These are phyloP conservation scores for Geotrichum australiense DNA, from an alignment of 1,139 yeast genomes.

Conservation along the genomic window DNA sequence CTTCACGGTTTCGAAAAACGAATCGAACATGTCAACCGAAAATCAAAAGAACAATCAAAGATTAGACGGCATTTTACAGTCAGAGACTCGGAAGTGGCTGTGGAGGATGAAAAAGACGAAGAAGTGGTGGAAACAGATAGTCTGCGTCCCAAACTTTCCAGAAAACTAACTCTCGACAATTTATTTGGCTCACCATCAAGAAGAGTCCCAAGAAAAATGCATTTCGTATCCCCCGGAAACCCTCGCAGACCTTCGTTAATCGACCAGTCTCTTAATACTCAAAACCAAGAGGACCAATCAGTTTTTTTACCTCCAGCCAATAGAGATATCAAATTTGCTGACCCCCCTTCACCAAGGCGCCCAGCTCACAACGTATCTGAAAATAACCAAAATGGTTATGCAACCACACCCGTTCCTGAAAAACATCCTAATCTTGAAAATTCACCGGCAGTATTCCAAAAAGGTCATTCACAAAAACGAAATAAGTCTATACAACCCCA, in stretches of 20 bases:
- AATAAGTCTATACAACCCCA: conserved; percentile 59
- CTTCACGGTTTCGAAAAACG: conserved; percentile 59
- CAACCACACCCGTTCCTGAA: no score
- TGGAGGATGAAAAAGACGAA: no score
- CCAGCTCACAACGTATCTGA: no score
- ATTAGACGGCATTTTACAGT: conserved; percentile 4
- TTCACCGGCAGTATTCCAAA: no score
- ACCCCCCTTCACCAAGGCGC: conserved; percentile 39
- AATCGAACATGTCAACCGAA: conserved; percentile 72
- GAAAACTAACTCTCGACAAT: conserved; percentile 1
- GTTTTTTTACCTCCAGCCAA: neutral
- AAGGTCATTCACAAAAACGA: conserved; percentile 22
- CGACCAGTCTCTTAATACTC: neutral
- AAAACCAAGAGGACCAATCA: neutral
- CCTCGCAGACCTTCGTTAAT: neutral
- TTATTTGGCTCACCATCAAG: conserved; percentile 9
- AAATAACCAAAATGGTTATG: no score
- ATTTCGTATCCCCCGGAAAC: neutral
- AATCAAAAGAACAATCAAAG: conserved; percentile 62
- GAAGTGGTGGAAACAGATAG: no score
- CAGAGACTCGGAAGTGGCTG: no score
- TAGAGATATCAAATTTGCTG: conserved; percentile 32
- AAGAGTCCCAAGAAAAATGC: conserved; percentile 9
- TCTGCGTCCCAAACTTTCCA: no score
- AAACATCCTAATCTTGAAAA: no score